Percentiles rank a stretch among this genome's conserved stretches.
Evolutionary conservation across 257 asterid species (phyloP).

Genomic region (Solanum neorickii): DNA sequence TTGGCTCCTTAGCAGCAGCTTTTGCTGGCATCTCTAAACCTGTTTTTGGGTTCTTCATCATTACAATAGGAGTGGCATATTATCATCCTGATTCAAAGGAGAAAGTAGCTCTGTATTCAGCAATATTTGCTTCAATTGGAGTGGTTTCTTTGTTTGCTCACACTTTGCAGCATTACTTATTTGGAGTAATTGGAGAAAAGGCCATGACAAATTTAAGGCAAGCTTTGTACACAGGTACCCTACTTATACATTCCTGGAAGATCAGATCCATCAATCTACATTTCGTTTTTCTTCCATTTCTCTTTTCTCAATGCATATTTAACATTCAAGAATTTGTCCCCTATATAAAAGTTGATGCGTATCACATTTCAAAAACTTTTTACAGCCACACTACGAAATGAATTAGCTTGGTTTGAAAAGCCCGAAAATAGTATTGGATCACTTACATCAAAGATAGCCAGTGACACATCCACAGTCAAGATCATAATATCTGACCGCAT

Average conservation of each 20-base stretch:
- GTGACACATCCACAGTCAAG: conserved; percentile 69
- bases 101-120: conserved; percentile 44
- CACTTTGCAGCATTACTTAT: conserved; percentile 67
- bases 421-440: conserved; percentile 60
- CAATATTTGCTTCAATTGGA: conserved; percentile 51
- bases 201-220: conserved; percentile 63
- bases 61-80: conserved; percentile 80
- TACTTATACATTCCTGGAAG: not conserved
- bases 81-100: conserved; percentile 33
- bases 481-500: conserved; percentile 67
- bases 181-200: conserved; percentile 64
- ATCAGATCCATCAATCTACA: not conserved
- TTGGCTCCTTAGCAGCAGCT: conserved; percentile 68
- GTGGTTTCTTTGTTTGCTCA: conserved; percentile 56
- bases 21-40: conserved; percentile 76
- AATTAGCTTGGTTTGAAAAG: conserved; percentile 72
- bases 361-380: not conserved
- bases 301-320: not conserved
- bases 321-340: not conserved
- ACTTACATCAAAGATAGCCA: conserved; percentile 52
- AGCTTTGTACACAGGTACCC: conserved; percentile 58
- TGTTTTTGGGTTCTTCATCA: conserved; percentile 66
- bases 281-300: not conserved
- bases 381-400: conserved; percentile 60
- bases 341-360: not conserved